Base-by-base conservation (phyloP, 2,329 filamentous ascomycete genomes). In the Aphanoascus verrucosus region DNA sequence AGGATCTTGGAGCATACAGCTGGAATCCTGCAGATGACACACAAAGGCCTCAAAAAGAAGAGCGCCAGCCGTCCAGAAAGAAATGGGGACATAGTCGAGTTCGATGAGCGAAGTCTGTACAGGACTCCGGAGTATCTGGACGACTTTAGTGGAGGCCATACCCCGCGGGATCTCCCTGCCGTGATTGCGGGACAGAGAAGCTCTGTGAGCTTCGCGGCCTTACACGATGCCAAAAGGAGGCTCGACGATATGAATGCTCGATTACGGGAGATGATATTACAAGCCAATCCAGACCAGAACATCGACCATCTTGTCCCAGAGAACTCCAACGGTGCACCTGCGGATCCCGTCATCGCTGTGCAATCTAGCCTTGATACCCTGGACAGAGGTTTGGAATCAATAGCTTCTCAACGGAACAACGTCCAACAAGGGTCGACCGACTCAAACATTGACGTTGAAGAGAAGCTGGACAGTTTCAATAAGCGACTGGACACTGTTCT, bases 1-100 rank as follows among this genome's bases (percentile, higher is more conserved):
- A 81, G 82, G 57, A 73, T 98, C 43, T 73, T 97, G 49, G 83
- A 91, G 67, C 93, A 98, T 67, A 97, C 91, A 0, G 90, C 93
- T 12, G 91, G 88, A 43, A 87, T 98, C 38, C 73, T 98, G 52
- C 89, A 95, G 65, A 79, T 94, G 68, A 94, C 90, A 7, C 90
- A 97, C 69, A 85, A 84, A 61, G 82, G 80, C 0, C 76, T 85
- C n/a, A 75, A 77, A 55, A 85, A 80, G 63, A 80, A 79, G 59
- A 67, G 73, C 6, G 70, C 74, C 49, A 59, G 55, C 17, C 59
- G 61, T 23, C 45, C 53, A 28, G 49, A 53, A 31, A 41, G 34
- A 43, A 55, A 56, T 40, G 45, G 28, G 7, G 38, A 53, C 14
- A 77, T 80, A 5, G 71, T 81, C 55, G 78, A 84, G 46, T 89